phyloP scores from a whole-genome alignment of 139 green algal genomes.

The Monoraphidium neglectum region DNA sequence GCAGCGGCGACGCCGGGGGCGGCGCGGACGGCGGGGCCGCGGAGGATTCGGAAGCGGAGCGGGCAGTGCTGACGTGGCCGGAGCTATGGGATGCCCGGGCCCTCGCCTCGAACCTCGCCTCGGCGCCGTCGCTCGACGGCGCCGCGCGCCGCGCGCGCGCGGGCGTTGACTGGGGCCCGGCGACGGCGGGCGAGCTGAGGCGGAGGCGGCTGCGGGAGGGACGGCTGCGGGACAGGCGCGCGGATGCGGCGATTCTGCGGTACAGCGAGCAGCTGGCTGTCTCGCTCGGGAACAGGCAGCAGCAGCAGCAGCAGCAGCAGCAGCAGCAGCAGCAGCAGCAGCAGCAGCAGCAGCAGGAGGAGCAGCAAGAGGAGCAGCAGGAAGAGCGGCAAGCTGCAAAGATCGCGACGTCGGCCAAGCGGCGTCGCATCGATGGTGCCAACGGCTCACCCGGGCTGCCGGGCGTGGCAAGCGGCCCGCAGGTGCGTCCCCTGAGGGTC shows the following conservation, averaged over 20 bases:
- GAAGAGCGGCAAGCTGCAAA: not conserved
- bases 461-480: too few species aligned
- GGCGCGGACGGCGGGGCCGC: not conserved
- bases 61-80: not conserved
- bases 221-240: not conserved
- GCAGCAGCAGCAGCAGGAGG: constrained; percentile 2
- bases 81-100: constrained; percentile 25
- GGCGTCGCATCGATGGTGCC: too few species aligned
- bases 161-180: not conserved
- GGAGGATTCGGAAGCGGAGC: not conserved
- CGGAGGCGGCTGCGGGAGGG: not conserved
- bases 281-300: not conserved
- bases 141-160: not conserved
- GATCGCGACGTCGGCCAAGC: not conserved
- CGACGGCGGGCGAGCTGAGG: not conserved
- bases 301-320: constrained; percentile 18
- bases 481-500: too few species aligned
- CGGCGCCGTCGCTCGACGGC: not conserved
- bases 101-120: not conserved
- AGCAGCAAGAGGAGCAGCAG: not conserved
- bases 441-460: too few species aligned
- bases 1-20: not conserved
- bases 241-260: not conserved
- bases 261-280: not conserved
- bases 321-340: constrained; percentile 20